Evolutionary conservation across 1,139 yeast species (phyloP), one percentile per base, ranked within the genome.

Genomic region (Kodamaea fungicola): DNA sequence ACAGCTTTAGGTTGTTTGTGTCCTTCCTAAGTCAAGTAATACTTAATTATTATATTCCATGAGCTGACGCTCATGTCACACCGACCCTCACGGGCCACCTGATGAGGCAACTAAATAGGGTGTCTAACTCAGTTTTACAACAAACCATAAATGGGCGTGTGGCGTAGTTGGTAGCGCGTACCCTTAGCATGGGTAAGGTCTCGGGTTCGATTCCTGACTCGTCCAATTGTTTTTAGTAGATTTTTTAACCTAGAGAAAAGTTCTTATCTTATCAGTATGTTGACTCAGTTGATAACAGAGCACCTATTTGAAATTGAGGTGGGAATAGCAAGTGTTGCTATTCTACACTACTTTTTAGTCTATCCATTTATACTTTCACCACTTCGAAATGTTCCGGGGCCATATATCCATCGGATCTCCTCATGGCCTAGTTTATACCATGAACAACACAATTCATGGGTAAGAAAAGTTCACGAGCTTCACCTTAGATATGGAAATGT

Each of bases 111-210:
- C n/a, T n/a, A n/a, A n/a, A n/a, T n/a, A n/a, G n/a, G n/a, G n/a
- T n/a, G n/a, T n/a, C n/a, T n/a, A n/a, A n/a, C n/a, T n/a, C n/a
- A n/a, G n/a, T n/a, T n/a, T n/a, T n/a, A n/a, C n/a, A n/a, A n/a
- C n/a, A n/a, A n/a, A n/a, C n/a, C n/a, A n/a, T n/a, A n/a, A n/a
- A n/a, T n/a, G n/a, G 88, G 88, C 86, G 86, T 80, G 86, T 81
- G 86, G 88, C 88, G 87, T 76, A 81, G 87, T 80, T 79, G 88
- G 88, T 80, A 81, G 87, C 87, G 88, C 87, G 87, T 27, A 27
- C 35, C 79, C 86, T 80, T 80, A 78, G 87, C 87, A 80, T 79
- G 86, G 78, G 83, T 78, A 77, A 80, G 87, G 86, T 80, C 87
- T 77, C 80, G 79, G 86, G 87, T 80, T 80, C 26, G 10, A 23